Evolutionary conservation across 805 yeast genomes (phyloP), one percentile per base, ranked within the genome.

Genomic region (Candida pseudofarinosa): DNA sequence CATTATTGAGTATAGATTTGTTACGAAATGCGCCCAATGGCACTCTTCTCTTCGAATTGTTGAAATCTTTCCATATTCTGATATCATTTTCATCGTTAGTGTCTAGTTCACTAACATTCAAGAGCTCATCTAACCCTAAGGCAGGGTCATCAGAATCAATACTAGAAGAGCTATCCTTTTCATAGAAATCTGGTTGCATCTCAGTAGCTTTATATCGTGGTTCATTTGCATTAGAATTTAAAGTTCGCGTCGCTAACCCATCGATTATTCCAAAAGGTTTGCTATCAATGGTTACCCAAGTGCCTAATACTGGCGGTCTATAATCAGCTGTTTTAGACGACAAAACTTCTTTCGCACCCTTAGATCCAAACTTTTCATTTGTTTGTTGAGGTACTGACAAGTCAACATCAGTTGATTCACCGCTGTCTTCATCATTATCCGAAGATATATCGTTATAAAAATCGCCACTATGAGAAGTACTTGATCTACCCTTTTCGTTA

Each of bases 321-420:
- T 88, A 80, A 41, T 90, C 88, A 18, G 87, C 85, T 4, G 85
- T 81, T 39, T 89, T 84, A 1, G 95, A 83, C 4, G 95, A 83
- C n/a, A 91, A 77, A 4, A 91, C 88, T 62, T 91, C 98, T 49
- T 91, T 89, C n/a, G 83, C 84, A n/a, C 88, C 83, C 52, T 88
- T 85, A 8, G 85, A 76, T 2, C 95, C 95, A 17, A 55, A 57
- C 33, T 79, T 74, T 44, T 66, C 69, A 43, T 73, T 79, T 14
- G 79, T 71, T 3, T 85, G 71, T 4, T 84, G 80, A 3, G 97
- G 97, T 35, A 91, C 64, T 14, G 83, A 74, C n/a, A 79, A 76
- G 57, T 91, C 98, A 48, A 88, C 97, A 61, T 91, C 99, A 0
- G 99, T 93, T 13, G 95, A 87, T 53, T 90, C 97, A 35, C 93